A percentile compares a stretch with the other conserved stretches of the same genome.
phyloP scores from a whole-genome alignment of 2,329 filamentous ascomycete species.

The Colletotrichum sp. region DNA sequence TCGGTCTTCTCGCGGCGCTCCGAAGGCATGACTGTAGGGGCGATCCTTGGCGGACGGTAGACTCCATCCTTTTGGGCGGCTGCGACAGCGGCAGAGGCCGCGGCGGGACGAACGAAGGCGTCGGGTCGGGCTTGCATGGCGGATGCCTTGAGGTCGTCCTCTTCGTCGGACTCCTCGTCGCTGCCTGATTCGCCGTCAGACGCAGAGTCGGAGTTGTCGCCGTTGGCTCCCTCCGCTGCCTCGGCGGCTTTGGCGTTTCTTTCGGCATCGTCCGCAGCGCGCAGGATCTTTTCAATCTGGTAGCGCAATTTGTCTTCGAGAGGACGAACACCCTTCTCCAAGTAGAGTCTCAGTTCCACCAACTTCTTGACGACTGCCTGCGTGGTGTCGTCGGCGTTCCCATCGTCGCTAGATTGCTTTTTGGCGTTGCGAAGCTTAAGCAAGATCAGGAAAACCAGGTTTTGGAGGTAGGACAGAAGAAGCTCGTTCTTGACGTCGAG shows the following conservation, averaged over 20 bases:
- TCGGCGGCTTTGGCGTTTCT: slow-evolving; percentile 43
- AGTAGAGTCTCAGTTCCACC: slow-evolving; percentile 87
- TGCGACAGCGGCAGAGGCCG: slow-evolving; percentile 28
- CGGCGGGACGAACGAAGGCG: slow-evolving; percentile 39
- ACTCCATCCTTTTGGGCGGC: slow-evolving; percentile 61
- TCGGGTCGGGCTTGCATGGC: slow-evolving; percentile 29
- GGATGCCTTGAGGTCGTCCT: slow-evolving; percentile 22
- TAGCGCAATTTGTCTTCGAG: slow-evolving; percentile 91
- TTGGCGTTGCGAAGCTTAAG: slow-evolving; percentile 72
- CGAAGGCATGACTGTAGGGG: slow-evolving; percentile 82
- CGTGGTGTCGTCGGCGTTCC: slow-evolving; percentile 49
- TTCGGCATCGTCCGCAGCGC: slow-evolving; percentile 79
- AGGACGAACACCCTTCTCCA: slow-evolving; percentile 91
- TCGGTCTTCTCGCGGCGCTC: slow-evolving; percentile 66
- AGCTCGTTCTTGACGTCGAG: slow-evolving; percentile 97
- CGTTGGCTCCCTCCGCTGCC: slow-evolving; percentile 33
- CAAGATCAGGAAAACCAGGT: slow-evolving; percentile 86
- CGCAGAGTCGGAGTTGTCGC: slow-evolving; percentile 35
- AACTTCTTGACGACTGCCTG: slow-evolving; percentile 82
- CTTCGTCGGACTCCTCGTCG: slow-evolving; percentile 38
- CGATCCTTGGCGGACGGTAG: slow-evolving; percentile 88
- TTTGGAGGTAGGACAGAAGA: slow-evolving; percentile 94
- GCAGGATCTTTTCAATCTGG: slow-evolving; percentile 93
- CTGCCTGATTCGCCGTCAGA: slow-evolving; percentile 35
- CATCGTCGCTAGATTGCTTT: slow-evolving; percentile 23